These are phyloP conservation scores for Dactylorhiza incarnata DNA, from an alignment of 106 monocot genomes.

Conservation along the genomic window DNA sequence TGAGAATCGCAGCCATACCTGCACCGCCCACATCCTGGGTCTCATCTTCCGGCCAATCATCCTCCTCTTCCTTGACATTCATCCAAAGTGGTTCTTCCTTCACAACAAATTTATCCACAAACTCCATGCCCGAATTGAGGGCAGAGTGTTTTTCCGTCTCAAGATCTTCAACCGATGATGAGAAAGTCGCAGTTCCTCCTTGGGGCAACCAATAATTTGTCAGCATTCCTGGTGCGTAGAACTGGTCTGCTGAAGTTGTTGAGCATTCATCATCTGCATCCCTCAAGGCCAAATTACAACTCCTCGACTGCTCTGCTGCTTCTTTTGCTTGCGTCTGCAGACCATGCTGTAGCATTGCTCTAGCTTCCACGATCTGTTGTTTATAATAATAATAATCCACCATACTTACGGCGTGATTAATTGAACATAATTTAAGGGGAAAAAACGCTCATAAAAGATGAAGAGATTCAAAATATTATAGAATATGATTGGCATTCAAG, in stretches of 20 bases:
- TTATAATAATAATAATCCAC: too few relatives aligned
- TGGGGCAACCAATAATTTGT: not conserved
- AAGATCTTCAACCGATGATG: conserved; percentile 7
- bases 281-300: not conserved
- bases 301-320: conserved; percentile 1
- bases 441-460: too few relatives aligned
- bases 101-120: conserved; percentile 33
- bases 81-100: conserved; percentile 13
- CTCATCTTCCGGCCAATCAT: conserved; percentile 51
- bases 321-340: conserved; percentile 21
- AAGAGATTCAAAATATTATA: too few relatives aligned
- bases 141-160: conserved; percentile 27
- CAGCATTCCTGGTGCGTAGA: not conserved
- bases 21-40: conserved; percentile 11
- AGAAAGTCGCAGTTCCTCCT: too few relatives aligned
- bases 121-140: conserved; percentile 4
- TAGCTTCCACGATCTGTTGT: conserved; percentile 45
- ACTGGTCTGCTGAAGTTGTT: not conserved
- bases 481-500: too few relatives aligned
- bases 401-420: too few relatives aligned
- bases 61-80: conserved; percentile 20
- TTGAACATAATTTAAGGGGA: too few relatives aligned
- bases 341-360: conserved; percentile 33
- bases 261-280: not conserved
- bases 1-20: conserved; percentile 6